Evolutionary conservation across 2,329 filamentous ascomycete species (phyloP), one percentile per base, ranked within the genome.

Genomic region (Huntiella moniliformis): DNA sequence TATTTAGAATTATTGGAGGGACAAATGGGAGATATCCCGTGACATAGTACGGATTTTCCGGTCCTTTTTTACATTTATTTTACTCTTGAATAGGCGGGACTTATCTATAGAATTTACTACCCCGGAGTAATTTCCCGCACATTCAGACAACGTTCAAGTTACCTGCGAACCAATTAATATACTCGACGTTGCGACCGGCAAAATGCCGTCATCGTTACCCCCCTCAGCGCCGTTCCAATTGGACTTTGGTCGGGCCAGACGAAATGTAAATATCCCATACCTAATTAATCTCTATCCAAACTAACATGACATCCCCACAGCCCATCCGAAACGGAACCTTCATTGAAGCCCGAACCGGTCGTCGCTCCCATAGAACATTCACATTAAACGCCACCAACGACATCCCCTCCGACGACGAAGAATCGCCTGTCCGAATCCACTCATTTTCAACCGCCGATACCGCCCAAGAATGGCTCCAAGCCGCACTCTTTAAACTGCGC

Each of bases 271-370:
- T 17, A n/a, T n/a, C 2, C 10, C 8, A 11, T 31, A 5, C 7
- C 10, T 10, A 5, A n/a, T n/a, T 4, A 12, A 38, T 4, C 17
- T 35, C 18, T 38, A 28, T 11, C 33, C 5, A 16, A n/a, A n/a
- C 42, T 42, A 45, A 43, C 42, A 36, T 17, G 28, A 17, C 12
- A 0, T 35, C 16, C 13, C n/a, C 28, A 13, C 57, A 79, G 74
- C 77, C 86, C 70, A 69, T 92, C 51, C 79, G 81, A 53, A 82
- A 88, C 58, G 83, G 83, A 53, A 91, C 84, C 38, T 86, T 92
- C 60, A 81, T 96, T 54, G 72, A 93, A 46, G 86, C 88, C 5
- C 69, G 72, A 49, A 95, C 86, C 2, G 87, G 88, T 55, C 82
- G 93, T 61, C 82, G 86, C 52, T 73, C 85, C 40, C 80, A 77